Evolutionary conservation across 2,329 filamentous ascomycete species (phyloP), one percentile per base, ranked within the genome.

Genomic region (Dactylonectria macrodidyma): DNA sequence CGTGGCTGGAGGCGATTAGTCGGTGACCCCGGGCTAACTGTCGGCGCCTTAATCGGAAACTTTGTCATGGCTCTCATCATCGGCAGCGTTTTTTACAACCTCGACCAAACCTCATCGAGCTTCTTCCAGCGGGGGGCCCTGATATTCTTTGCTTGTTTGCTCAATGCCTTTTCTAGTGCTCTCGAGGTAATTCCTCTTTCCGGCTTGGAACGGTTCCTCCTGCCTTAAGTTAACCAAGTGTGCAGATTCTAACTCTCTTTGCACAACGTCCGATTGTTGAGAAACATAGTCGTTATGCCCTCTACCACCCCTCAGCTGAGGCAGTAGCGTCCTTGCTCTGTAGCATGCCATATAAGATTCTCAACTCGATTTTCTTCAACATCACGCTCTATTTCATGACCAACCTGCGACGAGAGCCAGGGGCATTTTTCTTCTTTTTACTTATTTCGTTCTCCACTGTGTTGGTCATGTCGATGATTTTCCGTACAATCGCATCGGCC

Each of bases 201-300:
- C 26, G 26, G 26, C 26, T 30, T 30, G 26, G 7, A 5, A n/a
- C 12, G 5, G 38, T n/a, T 44, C 3, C 26, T 30, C 1, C 38
- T 44, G 5, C 38, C 19, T 22, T 4, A 19, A 36, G 16, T 12
- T 5, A 14, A 41, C 60, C 86, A 87, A 68, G 5, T 1, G 2
- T 0, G 0, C 5, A 91, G 86, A 95, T 97, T 78, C 81, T 96
- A 41, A 95, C 93, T 0, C 87, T 97, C 3, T 97, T 96, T 78
- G 89, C 93, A 1, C 94, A 97, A 87, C 92, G 95, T 34, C 92
- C 93, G 1, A 97, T 97, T 74, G 93, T 98, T 66, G 94, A 97
- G 78, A 97, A 97, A 79, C 95, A 98, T 74, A 84, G 87, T 62
- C 90, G 92, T 63, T 97, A 97, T 78, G 94, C 94, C 22, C 86